Conservation (phyloP, 768 basidiomycete species). For the Suillus hirtellus region DNA sequence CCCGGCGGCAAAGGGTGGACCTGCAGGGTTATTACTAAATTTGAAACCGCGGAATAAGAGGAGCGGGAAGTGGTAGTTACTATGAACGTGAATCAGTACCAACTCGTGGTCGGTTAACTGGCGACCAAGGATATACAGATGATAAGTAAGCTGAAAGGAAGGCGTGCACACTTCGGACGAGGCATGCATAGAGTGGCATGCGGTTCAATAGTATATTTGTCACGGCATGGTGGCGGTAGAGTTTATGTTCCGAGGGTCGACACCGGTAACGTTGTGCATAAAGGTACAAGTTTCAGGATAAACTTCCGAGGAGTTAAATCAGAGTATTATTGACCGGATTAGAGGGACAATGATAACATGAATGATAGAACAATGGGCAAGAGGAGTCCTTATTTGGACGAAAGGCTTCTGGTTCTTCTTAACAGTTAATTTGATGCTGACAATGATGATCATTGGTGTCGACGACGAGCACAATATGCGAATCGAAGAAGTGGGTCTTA, state of each 20-base stretch:
- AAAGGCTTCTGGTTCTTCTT: constrained; percentile 9
- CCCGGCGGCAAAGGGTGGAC: not conserved
- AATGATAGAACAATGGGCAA: not conserved
- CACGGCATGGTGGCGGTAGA: not conserved
- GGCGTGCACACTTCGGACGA: not conserved
- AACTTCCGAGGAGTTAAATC: not conserved
- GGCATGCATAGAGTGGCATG: not conserved
- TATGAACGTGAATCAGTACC: not conserved
- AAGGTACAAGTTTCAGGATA: not conserved
- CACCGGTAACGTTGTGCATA: no score
- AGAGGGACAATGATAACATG: not conserved
- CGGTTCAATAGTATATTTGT: not conserved
- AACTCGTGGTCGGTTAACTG: not conserved
- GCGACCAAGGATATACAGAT: not conserved
- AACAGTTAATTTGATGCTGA: not conserved
- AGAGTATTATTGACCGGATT: not conserved
- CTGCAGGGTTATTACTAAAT: not conserved
- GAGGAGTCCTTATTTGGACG: constrained; percentile 3
- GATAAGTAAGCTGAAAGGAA: not conserved
- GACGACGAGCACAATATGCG: constrained; percentile 1
- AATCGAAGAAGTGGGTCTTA: not conserved
- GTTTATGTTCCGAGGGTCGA: not conserved
- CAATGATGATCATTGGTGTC: not conserved
- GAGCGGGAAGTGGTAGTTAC: not conserved
- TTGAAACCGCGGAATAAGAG: not conserved